Base-by-base conservation (phyloP, 352 stramenopile genomes). In the Phytophthora gonapodyides region DNA sequence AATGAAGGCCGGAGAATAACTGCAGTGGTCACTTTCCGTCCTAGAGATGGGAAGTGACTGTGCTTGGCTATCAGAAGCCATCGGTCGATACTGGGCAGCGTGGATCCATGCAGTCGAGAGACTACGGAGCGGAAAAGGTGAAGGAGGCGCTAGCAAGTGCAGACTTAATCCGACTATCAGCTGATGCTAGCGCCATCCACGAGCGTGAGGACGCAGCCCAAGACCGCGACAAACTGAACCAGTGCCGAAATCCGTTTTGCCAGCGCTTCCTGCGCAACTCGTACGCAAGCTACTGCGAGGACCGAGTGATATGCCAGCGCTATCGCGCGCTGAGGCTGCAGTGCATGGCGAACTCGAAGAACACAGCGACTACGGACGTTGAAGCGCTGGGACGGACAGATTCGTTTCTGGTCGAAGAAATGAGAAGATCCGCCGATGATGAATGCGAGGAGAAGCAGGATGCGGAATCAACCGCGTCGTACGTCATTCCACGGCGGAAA, bases 231-330 rank as follows among this genome's bases (percentile, higher is more conserved):
- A 45, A 31, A 41, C 17, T 6, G 10, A 57, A 37, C 24, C 12
- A 37, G 12, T 82, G 74, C 56, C 35, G 36, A 47, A 89, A 86
- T 33, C 75, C 80, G 40, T 83, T 86, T 50, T 89, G 77, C 21
- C 48, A 52, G 15, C 50, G 46, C 5, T 35, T 13, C 30, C 46
- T 86, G 41, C 21, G 13, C 16, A 87, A 74, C 55, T 55, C 43
- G n/a, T 61, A 62, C 15, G 48, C 57, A 15, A 44, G 41, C 5
- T 89, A 73, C 54, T 89, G 77, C 42, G 66, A 77, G 27, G 60
- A 73, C 12, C 76, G 57, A 27, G 11, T 21, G 19, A 45, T 78
- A n/a, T 89, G 80, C 37, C 80, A 87, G 55, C 55, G 69, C 34
- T 78, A 80, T 46, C 77, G 80, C 33, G 66, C 59, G 1, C 21